Percentiles rank a stretch among this genome's conserved stretches.
Conservation (phyloP, 768 basidiomycete species). For the Cantharellus cinnabarinus region DNA sequence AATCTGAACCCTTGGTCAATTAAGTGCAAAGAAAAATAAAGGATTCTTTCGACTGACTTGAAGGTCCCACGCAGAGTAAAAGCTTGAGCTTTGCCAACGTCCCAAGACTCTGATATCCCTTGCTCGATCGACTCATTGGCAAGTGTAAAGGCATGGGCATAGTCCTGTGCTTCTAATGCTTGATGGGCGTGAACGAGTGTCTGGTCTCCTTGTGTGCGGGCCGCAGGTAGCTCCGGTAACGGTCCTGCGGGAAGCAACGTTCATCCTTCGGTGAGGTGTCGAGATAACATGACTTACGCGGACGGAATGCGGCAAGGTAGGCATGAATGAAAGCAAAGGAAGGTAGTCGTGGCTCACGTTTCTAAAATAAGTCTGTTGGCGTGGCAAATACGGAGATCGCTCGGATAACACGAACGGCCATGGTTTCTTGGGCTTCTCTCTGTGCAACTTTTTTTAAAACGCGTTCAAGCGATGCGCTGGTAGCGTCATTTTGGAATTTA, state of each 20-base stretch:
- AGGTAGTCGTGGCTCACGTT: slow-evolving; percentile 64
- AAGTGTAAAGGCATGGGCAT: slow-evolving; percentile 56
- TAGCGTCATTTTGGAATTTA: slow-evolving; percentile 66
- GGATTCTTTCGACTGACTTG: slow-evolving; percentile 34
- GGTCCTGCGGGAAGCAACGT: slow-evolving; percentile 24
- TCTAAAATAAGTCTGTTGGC: slow-evolving; percentile 17
- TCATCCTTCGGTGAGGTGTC: neutral
- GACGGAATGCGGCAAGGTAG: slow-evolving; percentile 92
- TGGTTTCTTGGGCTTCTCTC: slow-evolving; percentile 50
- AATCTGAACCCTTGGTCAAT: slow-evolving; percentile 32
- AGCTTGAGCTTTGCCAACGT: slow-evolving; percentile 62
- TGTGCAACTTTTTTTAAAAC: slow-evolving; percentile 67
- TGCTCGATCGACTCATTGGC: slow-evolving; percentile 76
- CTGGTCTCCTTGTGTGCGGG: slow-evolving; percentile 58
- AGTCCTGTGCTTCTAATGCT: slow-evolving; percentile 71
- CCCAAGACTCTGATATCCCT: slow-evolving; percentile 42
- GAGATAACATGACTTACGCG: slow-evolving; percentile 30
- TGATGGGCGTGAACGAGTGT: slow-evolving; percentile 64
- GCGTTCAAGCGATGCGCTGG: slow-evolving; percentile 72
- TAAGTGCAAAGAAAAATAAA: neutral
- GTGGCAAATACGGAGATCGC: neutral
- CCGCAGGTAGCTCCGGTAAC: slow-evolving; percentile 50
- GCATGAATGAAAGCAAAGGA: slow-evolving; percentile 83
- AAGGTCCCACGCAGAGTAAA: slow-evolving; percentile 89
- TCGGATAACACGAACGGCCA: slow-evolving; percentile 25